Evolutionary conservation across 1,139 yeast genomes (phyloP), one percentile per base, ranked within the genome.

Genomic region (Trichomonascaceae sp.): DNA sequence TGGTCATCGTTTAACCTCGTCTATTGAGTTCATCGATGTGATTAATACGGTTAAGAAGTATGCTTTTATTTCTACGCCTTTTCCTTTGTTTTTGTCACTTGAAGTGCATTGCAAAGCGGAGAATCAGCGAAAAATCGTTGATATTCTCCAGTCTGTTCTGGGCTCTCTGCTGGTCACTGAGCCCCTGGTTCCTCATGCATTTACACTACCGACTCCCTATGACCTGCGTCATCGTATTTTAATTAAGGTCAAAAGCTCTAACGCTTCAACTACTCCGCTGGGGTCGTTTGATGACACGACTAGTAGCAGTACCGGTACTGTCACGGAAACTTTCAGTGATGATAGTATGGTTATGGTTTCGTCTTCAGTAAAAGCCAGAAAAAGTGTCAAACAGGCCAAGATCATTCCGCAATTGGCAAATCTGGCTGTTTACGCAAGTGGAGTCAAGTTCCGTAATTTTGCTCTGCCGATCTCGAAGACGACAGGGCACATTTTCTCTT

Each of bases 381-480:
- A 54, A 22, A 32, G 55, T 24, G 49, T 60, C 39, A 64, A 61
- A 48, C 59, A 59, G 48, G 68, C 65, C 46, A 20, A 70, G 64
- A 73, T 83, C 6, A 65, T 74, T 1, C 74, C 76, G 1, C 83
- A 79, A 50, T 69, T 93, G 9, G 79, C 87, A 49, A 74, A 70
- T 1, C 70, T 91, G 61, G 85, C 88, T 30, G 76, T 89, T 56
- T 81, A 87, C 70, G 59, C 84, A 54, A 82, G 83, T 59, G 97
- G 97, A 0, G 66, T 82, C 41, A 88, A 85, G 64, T 91, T 86
- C 66, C 75, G 87, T 30, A 89, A 89, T 66, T 89, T 90, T 64
- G 83, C 96, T 0, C 72, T 88, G 41, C 96, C 96, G 0, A 95
- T 87, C 62, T 87, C 96, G 0, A 89, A 90, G 64, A 79, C 87